A percentile compares a stretch with the other conserved stretches of the same genome.
These are phyloP conservation scores for Entamoeba histolytica DNA, from an alignment of 208 protist genomes.

Conservation along the genomic window DNA sequence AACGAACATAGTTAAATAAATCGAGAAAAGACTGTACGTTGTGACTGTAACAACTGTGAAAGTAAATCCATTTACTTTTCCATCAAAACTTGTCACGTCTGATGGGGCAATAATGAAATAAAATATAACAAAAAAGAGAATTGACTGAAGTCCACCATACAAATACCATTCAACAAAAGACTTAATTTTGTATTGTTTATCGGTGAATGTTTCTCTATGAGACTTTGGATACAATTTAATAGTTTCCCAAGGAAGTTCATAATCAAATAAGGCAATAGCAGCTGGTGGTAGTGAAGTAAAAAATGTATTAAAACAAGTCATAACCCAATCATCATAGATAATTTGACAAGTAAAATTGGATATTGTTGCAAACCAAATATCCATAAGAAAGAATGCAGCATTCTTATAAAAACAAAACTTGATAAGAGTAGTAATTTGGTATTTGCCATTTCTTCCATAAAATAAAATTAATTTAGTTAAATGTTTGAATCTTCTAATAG, in stretches of 20 bases:
- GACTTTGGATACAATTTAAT: neutral
- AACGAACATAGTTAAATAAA: neutral
- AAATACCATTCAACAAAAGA: neutral
- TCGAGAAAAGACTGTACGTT: neutral
- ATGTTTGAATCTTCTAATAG: slow-evolving; percentile 13
- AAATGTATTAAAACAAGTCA: neutral
- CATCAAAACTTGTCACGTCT: neutral
- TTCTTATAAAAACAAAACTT: neutral
- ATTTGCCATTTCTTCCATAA: slow-evolving; percentile 3
- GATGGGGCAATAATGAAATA: neutral
- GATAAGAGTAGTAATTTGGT: neutral
- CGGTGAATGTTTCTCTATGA: neutral
- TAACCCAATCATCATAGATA: neutral
- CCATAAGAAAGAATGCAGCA: neutral
- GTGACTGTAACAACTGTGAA: neutral
- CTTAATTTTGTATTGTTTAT: neutral
- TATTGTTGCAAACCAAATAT: neutral
- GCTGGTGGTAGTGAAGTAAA: neutral
- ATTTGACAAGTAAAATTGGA: neutral
- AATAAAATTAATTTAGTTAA: slow-evolving; percentile 14
- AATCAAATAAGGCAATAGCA: neutral
- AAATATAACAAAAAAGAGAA: neutral
- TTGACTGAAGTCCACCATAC: neutral
- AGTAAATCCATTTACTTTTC: neutral
- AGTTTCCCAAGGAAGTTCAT: neutral